Evolutionary conservation across 169 alveolate species (phyloP).

Genomic region (Plasmodium vinckei): DNA sequence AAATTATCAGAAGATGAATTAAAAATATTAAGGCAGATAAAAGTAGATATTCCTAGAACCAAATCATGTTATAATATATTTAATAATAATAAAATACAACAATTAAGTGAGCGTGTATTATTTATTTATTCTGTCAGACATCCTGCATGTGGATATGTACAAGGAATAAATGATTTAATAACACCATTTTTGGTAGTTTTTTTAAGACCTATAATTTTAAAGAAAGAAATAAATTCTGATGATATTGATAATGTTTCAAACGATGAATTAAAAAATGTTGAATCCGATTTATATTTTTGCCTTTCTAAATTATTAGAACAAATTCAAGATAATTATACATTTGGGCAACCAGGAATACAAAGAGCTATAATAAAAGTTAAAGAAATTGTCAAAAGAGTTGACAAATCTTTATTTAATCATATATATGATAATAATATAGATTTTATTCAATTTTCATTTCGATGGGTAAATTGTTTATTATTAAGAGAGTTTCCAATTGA

Average conservation of each 20-base stretch:
- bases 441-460: constrained; percentile 91
- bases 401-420: constrained; percentile 86
- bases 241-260: constrained; percentile 77
- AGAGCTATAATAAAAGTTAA: constrained; percentile 89
- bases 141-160: constrained; percentile 96
- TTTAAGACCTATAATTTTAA: constrained; percentile 77
- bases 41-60: constrained; percentile 93
- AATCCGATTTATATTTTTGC: constrained; percentile 93
- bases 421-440: constrained; percentile 88
- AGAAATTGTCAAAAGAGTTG: constrained; percentile 93
- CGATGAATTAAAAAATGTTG: constrained; percentile 88
- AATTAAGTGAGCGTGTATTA: constrained; percentile 91
- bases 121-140: constrained; percentile 93
- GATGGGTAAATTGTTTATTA: constrained; percentile 94
- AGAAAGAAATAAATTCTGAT: constrained; percentile 77
- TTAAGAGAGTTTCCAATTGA: constrained; percentile 84
- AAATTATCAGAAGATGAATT: constrained; percentile 55
- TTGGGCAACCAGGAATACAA: constrained; percentile 96
- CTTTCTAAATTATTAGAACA: constrained; percentile 91
- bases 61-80: constrained; percentile 86
- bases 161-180: constrained; percentile 93
- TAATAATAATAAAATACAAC: constrained; percentile 86
- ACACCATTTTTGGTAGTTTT: constrained; percentile 87
- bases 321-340: constrained; percentile 94
- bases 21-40: constrained; percentile 85